Conservation (phyloP, 257 asterid genomes). For the Solanum virginianum region DNA sequence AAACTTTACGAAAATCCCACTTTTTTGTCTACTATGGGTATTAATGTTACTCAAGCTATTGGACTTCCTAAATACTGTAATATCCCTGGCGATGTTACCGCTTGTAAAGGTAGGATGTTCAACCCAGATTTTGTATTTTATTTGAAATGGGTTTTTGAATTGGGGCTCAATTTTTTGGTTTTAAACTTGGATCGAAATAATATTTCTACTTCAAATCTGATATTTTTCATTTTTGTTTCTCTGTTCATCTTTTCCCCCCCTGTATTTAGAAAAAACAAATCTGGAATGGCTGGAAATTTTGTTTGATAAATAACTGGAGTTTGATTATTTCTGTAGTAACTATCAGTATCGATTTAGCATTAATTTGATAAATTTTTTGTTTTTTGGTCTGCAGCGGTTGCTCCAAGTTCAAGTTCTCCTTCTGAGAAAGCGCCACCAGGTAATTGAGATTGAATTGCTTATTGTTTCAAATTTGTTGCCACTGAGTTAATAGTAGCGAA, state of each 20-base stretch:
- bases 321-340: not conserved
- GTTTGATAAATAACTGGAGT: not conserved
- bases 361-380: not conserved
- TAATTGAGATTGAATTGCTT: not conserved
- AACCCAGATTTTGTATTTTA: not conserved
- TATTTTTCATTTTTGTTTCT: not conserved
- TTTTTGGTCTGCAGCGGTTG: not conserved
- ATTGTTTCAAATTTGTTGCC: not conserved
- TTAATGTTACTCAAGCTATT: slow-evolving; percentile 35
- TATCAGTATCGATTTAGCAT: not conserved
- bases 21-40: not conserved
- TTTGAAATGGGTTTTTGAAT: not conserved
- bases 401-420: not conserved
- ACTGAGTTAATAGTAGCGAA: not conserved
- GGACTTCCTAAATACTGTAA: slow-evolving; percentile 24
- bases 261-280: too few relatives aligned
- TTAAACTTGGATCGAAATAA: not conserved
- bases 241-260: not conserved
- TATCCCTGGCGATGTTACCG: slow-evolving; percentile 12
- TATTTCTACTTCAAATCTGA: not conserved
- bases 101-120: slow-evolving; percentile 19
- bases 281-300: too few relatives aligned
- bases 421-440: not conserved
- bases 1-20: slow-evolving; percentile 11
- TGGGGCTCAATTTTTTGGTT: not conserved